These are phyloP conservation scores for Candida multigemmis DNA, from an alignment of 805 yeast genomes.

Conservation along the genomic window DNA sequence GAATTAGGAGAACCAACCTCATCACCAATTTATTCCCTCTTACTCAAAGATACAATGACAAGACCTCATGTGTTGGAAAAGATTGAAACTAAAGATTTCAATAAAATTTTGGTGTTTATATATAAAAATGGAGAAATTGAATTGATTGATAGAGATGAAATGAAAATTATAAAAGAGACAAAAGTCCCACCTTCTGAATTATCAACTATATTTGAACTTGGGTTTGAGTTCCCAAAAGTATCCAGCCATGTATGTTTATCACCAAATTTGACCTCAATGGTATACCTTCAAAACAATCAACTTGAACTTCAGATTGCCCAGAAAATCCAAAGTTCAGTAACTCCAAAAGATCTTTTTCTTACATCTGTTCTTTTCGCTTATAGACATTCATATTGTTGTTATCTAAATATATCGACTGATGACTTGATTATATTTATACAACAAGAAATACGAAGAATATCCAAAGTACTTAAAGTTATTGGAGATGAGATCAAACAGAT, in stretches of 20 bases:
- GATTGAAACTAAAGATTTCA: conserved; percentile 21
- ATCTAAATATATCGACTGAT: conserved; percentile 56
- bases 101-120: too few species aligned
- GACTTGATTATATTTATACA: conserved; percentile 57
- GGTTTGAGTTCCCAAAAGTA: conserved; percentile 37
- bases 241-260: conserved; percentile 36
- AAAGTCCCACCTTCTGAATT: conserved; percentile 15
- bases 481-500: conserved; percentile 5
- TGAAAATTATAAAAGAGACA: conserved; percentile 11
- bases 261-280: conserved; percentile 40
- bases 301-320: conserved; percentile 12
- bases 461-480: conserved; percentile 5
- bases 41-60: conserved; percentile 17
- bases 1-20: conserved; percentile 13
- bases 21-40: conserved; percentile 5
- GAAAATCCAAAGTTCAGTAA: conserved; percentile 4
- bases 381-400: conserved; percentile 63
- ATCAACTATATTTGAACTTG: conserved; percentile 41
- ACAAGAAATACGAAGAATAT: conserved; percentile 26
- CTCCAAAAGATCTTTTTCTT: conserved; percentile 25
- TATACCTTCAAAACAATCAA: conserved; percentile 12
- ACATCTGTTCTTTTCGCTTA: conserved; percentile 55
- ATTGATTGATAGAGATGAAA: conserved; percentile 28
- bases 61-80: conserved; percentile 18
- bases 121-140: conserved; percentile 38